A percentile compares a stretch with the other conserved stretches of the same genome.
These are phyloP conservation scores for Boletus subparvulus DNA, from an alignment of 768 basidiomycete genomes.

Conservation along the genomic window DNA sequence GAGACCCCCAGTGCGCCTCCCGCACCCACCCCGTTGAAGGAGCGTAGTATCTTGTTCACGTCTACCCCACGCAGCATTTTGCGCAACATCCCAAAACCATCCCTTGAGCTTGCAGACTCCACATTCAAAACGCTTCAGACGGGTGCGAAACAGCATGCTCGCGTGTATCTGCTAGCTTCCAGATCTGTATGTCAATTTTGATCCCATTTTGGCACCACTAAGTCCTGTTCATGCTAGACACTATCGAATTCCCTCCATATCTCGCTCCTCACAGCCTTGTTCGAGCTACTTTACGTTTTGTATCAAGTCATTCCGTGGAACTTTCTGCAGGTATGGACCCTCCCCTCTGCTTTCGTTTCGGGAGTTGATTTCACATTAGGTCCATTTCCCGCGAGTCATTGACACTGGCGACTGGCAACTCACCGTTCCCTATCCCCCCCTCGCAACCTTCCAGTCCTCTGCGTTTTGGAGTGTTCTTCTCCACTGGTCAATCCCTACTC, in stretches of 20 bases:
- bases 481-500: constrained; percentile 63
- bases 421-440: constrained; percentile 49
- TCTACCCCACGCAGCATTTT: constrained; percentile 32
- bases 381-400: constrained; percentile 14
- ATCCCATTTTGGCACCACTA: neutral
- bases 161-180: constrained; percentile 20
- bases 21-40: constrained; percentile 18
- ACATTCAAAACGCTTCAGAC: constrained; percentile 23
- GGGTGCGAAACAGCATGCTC: constrained; percentile 18
- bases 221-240: constrained; percentile 37
- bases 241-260: constrained; percentile 68
- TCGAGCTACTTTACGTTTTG: constrained; percentile 57
- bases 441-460: constrained; percentile 41
- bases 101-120: constrained; percentile 21
- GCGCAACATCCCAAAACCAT: constrained; percentile 20
- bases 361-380: constrained; percentile 12
- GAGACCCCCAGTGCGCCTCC: neutral
- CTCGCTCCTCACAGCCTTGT: constrained; percentile 50
- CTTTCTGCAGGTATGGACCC: constrained; percentile 37
- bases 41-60: constrained; percentile 10
- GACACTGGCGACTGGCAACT: constrained; percentile 13
- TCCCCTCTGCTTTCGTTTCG: neutral
- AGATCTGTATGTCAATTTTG: constrained; percentile 27
- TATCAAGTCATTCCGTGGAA: constrained; percentile 55
- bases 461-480: constrained; percentile 55